phyloP scores from a whole-genome alignment of 164 flowering plant species.

The Stephania yunnanensis region DNA sequence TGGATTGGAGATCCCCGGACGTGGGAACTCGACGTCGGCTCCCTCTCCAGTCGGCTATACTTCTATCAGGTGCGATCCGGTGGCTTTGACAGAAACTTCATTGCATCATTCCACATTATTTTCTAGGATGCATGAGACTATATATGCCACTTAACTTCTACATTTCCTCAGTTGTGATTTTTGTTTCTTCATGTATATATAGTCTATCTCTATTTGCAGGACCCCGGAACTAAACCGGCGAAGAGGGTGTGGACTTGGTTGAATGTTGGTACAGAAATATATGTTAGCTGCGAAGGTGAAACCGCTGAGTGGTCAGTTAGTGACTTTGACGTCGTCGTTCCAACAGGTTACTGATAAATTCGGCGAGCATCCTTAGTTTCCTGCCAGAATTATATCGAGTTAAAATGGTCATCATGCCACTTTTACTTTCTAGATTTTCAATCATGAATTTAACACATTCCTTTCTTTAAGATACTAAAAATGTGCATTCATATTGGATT shows the following conservation, averaged over 20 bases:
- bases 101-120: background rate
- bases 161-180: background rate
- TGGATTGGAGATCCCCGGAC: conserved; percentile 65
- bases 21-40: conserved; percentile 61
- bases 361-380: background rate
- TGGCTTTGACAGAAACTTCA: background rate
- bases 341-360: conserved; percentile 15
- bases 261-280: conserved; percentile 55
- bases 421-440: background rate
- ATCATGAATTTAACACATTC: background rate
- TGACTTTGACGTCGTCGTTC: conserved; percentile 50
- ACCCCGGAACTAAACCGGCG: conserved; percentile 49
- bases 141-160: background rate
- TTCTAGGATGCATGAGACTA: background rate
- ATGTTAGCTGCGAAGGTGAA: conserved; percentile 29
- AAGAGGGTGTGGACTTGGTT: conserved; percentile 46
- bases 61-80: conserved; percentile 39
- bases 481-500: background rate
- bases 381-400: background rate
- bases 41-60: conserved; percentile 48
- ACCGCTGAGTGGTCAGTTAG: conserved; percentile 59
- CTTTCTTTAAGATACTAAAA: background rate
- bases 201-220: conserved; percentile 26
- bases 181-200: background rate
- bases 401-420: background rate